A percentile compares a stretch with the other conserved stretches of the same genome.
phyloP scores from a whole-genome alignment of 495 filamentous ascomycete species.

The Aspergillus cristatus region DNA sequence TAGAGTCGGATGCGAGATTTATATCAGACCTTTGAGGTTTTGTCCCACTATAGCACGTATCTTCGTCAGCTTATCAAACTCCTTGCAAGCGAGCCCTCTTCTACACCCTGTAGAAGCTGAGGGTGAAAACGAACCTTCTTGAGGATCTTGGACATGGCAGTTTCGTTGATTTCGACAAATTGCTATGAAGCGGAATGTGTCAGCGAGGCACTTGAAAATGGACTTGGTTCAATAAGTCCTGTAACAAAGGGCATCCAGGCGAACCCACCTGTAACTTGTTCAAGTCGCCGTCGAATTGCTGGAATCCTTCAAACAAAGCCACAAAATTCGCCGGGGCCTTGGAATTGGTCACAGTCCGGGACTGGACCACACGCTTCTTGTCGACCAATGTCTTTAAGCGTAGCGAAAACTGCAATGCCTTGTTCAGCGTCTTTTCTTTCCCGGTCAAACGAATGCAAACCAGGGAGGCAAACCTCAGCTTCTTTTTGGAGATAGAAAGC shows the following conservation, averaged over 20 bases:
- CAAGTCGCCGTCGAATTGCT: constrained; percentile 89
- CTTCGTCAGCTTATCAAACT: constrained; percentile 15
- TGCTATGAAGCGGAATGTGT: constrained; percentile 39
- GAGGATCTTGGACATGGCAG: constrained; percentile 93
- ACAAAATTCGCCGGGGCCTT: constrained; percentile 86
- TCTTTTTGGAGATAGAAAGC: constrained; percentile 96
- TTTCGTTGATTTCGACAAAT: constrained; percentile 96
- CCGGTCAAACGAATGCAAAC: background rate
- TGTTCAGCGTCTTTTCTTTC: constrained; percentile 4
- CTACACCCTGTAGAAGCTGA: constrained; percentile 1
- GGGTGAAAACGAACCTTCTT: constrained; percentile 85
- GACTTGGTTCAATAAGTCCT: no score
- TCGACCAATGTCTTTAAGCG: constrained; percentile 85
- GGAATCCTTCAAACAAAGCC: constrained; percentile 89
- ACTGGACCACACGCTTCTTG: constrained; percentile 83
- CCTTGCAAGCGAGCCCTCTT: constrained; percentile 1
- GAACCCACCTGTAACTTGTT: constrained; percentile 73
- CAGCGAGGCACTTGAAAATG: background rate
- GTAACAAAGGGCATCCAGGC: background rate
- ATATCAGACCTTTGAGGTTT: constrained; percentile 76
- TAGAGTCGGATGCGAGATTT: background rate
- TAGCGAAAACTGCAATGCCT: constrained; percentile 81
- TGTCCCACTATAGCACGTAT: constrained; percentile 83
- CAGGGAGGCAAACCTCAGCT: constrained; percentile 62
- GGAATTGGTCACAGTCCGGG: constrained; percentile 60